Percentiles rank a stretch among this genome's conserved stretches.
These are phyloP conservation scores for Aspergillus calidoustus DNA, from an alignment of 2,329 filamentous ascomycete species.

Conservation along the genomic window DNA sequence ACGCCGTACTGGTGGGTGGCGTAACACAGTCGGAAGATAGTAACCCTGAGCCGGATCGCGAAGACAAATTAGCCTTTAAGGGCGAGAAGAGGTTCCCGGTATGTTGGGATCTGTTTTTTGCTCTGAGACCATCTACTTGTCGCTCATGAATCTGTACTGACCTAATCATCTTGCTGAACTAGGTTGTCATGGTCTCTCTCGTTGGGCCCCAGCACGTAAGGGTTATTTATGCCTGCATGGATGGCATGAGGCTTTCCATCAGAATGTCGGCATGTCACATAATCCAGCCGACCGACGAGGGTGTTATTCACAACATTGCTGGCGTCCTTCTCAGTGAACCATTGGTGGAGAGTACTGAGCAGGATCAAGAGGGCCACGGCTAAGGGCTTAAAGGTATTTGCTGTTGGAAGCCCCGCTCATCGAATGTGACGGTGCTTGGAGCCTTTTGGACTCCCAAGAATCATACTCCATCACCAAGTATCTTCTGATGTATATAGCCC, in stretches of 20 bases:
- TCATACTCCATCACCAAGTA: too few species aligned
- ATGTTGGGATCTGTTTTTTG: neutral
- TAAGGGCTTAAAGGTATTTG: too few species aligned
- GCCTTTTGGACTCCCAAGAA: too few species aligned
- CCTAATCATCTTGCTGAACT: neutral
- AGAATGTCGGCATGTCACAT: neutral
- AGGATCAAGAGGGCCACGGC: neutral
- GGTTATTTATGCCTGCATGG: constrained; percentile 6
- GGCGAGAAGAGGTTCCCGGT: constrained; percentile 7
- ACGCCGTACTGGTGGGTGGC: neutral
- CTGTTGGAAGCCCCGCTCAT: too few species aligned
- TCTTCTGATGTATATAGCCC: neutral
- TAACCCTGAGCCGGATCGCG: neutral
- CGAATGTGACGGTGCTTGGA: too few species aligned
- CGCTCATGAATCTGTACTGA: neutral
- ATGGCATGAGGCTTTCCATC: neutral
- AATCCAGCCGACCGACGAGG: neutral
- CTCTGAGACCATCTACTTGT: neutral
- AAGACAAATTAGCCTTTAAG: neutral
- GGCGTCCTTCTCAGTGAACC: neutral
- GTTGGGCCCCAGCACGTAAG: constrained; percentile 1
- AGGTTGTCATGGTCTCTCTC: constrained; percentile 10
- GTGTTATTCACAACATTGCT: neutral
- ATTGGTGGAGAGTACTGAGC: neutral
- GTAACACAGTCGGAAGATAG: neutral